Evolutionary conservation across 331 rosid genomes (phyloP).

Genomic region (Spiraea crenata): DNA sequence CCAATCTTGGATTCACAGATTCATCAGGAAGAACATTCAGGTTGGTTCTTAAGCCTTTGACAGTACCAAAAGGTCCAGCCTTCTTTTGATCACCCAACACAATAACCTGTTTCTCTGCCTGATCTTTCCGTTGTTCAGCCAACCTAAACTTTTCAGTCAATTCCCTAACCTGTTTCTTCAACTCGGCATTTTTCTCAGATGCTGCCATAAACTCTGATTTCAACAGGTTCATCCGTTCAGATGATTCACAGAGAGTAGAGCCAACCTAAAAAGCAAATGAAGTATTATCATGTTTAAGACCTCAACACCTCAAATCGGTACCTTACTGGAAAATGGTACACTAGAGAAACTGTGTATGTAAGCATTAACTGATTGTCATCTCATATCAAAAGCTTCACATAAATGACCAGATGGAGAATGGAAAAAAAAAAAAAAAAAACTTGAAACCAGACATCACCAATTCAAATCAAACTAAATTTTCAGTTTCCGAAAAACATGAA

Average conservation of each 20-base stretch:
- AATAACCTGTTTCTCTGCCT: conserved; percentile 75
- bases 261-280: conserved; percentile 35
- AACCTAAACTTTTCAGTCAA: conserved; percentile 58
- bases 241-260: conserved; percentile 59
- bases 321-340: neutral
- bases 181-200: conserved; percentile 52
- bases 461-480: neutral
- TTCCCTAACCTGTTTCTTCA: conserved; percentile 57
- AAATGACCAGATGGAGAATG: neutral
- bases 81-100: conserved; percentile 57
- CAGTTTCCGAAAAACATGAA: neutral
- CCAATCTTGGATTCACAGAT: conserved; percentile 78
- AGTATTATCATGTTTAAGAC: conserved; percentile 3
- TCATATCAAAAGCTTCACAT: neutral
- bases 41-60: conserved; percentile 66
- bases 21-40: conserved; percentile 71
- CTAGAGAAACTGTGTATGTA: neutral
- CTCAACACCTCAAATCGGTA: neutral
- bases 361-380: neutral
- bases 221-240: conserved; percentile 60
- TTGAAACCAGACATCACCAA: neutral
- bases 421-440: neutral
- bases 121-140: conserved; percentile 77
- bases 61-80: conserved; percentile 85
- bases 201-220: conserved; percentile 56